Evolutionary conservation across 2,329 filamentous ascomycete species (phyloP), one percentile per base, ranked within the genome.

Genomic region (Ustulina deusta): DNA sequence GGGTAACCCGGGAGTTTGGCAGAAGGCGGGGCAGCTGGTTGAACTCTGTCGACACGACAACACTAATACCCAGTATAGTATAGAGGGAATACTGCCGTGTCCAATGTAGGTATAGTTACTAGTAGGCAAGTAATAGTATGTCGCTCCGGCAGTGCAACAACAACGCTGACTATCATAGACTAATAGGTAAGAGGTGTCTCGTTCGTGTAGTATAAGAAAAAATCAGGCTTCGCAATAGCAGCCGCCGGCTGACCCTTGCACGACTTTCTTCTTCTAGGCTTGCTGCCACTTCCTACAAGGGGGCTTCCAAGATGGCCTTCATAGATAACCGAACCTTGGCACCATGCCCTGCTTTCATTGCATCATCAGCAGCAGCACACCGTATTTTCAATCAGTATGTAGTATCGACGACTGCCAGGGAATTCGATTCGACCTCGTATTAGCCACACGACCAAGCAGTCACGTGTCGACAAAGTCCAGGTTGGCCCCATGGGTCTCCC

Each of bases 241-340:
- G 27, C 44, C 46, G 20, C 51, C 29, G 55, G 27, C 49, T 44
- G 13, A 44, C 40, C 48, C 48, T 17, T 15, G 25, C 29, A 52
- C 49, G 36, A 67, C 54, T 61, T 69, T 65, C 69, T 64, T 58
- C 42, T 61, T 64, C 52, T 22, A 59, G 63, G 6, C 32, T 40
- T 56, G 52, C 34, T 42, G 58, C 54, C 54, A 6, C 48, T 38
- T 48, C 27, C 22, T 61, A 46, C 65, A 66, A 56, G 69, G 61
- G 54, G 4, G 27, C 55, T 61, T 62, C 49, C 59, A 61, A 68
- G 62, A 63, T 66, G 48, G 54, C 27, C 11, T 44, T 20, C 44
- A 58, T 22, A 66, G 63, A 69, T 69, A 63, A 48, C 59, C 66
- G 59, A 66, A 57, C n/a, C 63, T 69, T 65, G 63, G 57, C 63